These are phyloP conservation scores for Bipolaris sorokiniana DNA, from an alignment of 2,329 filamentous ascomycete species.

Conservation along the genomic window DNA sequence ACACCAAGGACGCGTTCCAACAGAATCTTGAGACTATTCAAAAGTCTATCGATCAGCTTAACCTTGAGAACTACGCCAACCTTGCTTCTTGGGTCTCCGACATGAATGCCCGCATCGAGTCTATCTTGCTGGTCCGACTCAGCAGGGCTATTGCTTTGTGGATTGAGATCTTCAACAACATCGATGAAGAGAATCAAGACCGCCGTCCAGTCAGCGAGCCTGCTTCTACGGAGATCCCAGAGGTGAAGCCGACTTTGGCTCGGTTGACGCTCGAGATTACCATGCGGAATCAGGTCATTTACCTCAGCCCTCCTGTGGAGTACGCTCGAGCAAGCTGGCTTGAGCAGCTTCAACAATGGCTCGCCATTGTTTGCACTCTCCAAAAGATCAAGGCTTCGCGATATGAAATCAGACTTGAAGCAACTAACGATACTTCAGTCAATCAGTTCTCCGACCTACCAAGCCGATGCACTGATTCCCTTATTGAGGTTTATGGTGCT, in stretches of 20 bases:
- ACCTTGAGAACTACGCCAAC: slow-evolving; percentile 95
- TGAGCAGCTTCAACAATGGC: slow-evolving; percentile 88
- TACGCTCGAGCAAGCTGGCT: slow-evolving; percentile 94
- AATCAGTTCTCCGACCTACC: slow-evolving; percentile 82
- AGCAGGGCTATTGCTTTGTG: slow-evolving; percentile 82
- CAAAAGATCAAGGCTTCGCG: slow-evolving; percentile 93
- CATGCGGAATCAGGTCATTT: slow-evolving; percentile 98
- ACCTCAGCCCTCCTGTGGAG: slow-evolving; percentile 90
- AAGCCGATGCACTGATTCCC: slow-evolving; percentile 77
- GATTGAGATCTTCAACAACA: slow-evolving; percentile 78
- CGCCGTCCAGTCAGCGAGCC: slow-evolving; percentile 36
- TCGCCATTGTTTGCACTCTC: slow-evolving; percentile 89
- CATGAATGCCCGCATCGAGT: slow-evolving; percentile 85
- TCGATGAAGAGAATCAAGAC: slow-evolving; percentile 42
- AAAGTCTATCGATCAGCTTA: slow-evolving; percentile 91
- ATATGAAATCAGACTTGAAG: slow-evolving; percentile 84
- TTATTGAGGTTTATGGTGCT: slow-evolving; percentile 79
- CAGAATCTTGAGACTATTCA: slow-evolving; percentile 84
- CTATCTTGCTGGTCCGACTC: slow-evolving; percentile 80
- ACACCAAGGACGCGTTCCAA: slow-evolving; percentile 80
- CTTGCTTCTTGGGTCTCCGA: slow-evolving; percentile 86
- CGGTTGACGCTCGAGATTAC: slow-evolving; percentile 87
- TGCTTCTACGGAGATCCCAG: slow-evolving; percentile 54
- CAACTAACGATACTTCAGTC: slow-evolving; percentile 66
- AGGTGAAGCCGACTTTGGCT: slow-evolving; percentile 66